A percentile compares a stretch with the other conserved stretches of the same genome.
phyloP scores from a whole-genome alignment of 2,329 filamentous ascomycete genomes.

The Penicillium sp. region DNA sequence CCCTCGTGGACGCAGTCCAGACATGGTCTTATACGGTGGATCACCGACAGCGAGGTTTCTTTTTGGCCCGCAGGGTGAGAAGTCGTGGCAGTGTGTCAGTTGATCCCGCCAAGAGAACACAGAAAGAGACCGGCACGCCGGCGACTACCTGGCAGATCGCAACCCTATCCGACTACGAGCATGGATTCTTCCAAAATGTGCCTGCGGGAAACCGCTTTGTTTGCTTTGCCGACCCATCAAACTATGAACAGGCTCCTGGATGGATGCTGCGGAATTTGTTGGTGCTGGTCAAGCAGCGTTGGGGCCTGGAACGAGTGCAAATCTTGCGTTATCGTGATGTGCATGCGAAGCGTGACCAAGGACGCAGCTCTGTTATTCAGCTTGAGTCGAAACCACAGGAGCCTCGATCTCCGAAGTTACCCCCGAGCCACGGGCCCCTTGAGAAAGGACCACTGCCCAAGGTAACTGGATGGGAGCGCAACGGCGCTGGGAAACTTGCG shows the following conservation, averaged over 20 bases:
- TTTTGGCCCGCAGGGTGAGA: slow-evolving; percentile 69
- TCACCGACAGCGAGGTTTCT: slow-evolving; percentile 86
- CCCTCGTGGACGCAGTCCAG: slow-evolving; percentile 78
- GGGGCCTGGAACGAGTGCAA: slow-evolving; percentile 73
- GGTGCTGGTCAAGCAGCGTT: slow-evolving; percentile 79
- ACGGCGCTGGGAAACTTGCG: slow-evolving; percentile 73
- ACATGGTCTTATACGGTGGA: slow-evolving; percentile 87
- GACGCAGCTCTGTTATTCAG: slow-evolving; percentile 76
- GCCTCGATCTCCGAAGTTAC: slow-evolving; percentile 32
- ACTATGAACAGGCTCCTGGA: slow-evolving; percentile 80
- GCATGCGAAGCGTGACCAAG: slow-evolving; percentile 73
- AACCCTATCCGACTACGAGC: slow-evolving; percentile 75
- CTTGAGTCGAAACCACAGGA: slow-evolving; percentile 47
- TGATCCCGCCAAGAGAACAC: not conserved
- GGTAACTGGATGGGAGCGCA: slow-evolving; percentile 93
- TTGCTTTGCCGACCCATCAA: slow-evolving; percentile 89
- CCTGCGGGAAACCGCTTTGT: slow-evolving; percentile 76
- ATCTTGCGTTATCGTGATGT: slow-evolving; percentile 90
- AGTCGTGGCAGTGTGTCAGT: not conserved
- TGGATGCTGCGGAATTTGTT: slow-evolving; percentile 93
- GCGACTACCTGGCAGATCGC: slow-evolving; percentile 68
- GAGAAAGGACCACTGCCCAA: slow-evolving; percentile 80
- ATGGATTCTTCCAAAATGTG: slow-evolving; percentile 78
- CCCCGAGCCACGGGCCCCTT: slow-evolving; percentile 48
- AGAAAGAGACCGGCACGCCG: not conserved